Conservation (phyloP, 306 rosid genomes). For the Urtica urens region DNA sequence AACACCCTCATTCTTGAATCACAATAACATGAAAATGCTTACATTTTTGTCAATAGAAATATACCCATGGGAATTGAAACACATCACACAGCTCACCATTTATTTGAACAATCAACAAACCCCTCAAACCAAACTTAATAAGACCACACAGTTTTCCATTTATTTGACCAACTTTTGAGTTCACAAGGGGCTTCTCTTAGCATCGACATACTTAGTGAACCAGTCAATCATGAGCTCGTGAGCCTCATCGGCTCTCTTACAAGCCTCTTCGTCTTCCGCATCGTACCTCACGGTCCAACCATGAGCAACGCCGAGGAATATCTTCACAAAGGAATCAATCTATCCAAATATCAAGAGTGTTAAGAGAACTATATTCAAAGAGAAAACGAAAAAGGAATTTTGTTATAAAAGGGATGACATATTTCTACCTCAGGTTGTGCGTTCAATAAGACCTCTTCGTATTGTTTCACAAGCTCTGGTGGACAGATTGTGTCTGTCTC, state of each 20-base stretch:
- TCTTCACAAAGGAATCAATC: conserved; percentile 45
- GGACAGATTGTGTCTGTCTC: conserved; percentile 30
- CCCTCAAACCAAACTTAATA: no score
- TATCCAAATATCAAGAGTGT: no score
- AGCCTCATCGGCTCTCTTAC: conserved; percentile 49
- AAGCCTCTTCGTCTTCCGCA: conserved; percentile 34
- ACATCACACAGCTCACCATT: no score
- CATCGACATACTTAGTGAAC: conserved; percentile 40
- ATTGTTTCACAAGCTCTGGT: conserved; percentile 28
- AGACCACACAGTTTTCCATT: no score
- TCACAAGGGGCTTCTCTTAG: background rate
- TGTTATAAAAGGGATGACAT: no score
- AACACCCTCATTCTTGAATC: no score
- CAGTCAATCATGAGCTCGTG: conserved; percentile 50
- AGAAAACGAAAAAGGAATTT: background rate
- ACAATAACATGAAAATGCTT: no score
- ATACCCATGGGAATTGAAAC: no score
- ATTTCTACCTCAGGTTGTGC: conserved; percentile 32
- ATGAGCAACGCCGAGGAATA: conserved; percentile 45
- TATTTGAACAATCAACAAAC: no score
- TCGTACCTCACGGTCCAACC: conserved; percentile 49
- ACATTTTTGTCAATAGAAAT: no score
- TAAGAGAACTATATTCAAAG: background rate
- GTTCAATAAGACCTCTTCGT: conserved; percentile 26
- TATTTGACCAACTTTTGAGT: background rate